Base-by-base conservation (phyloP, 495 filamentous ascomycete genomes). In the Annulohypoxylon maeteangense region DNA sequence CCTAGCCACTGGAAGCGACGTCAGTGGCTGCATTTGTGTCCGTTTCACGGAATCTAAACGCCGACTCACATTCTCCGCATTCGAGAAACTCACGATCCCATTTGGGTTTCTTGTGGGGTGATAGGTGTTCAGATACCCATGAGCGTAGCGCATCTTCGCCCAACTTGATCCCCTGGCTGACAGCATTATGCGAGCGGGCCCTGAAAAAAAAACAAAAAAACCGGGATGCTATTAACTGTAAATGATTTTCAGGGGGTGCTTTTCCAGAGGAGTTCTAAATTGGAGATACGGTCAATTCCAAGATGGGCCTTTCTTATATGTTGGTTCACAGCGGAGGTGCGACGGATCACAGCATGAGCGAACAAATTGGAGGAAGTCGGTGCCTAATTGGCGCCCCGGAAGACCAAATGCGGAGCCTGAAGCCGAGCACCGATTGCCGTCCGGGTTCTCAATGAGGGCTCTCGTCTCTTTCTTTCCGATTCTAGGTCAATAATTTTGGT, bases 31-130 rank as follows among this genome's bases (percentile, higher is more conserved):
- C 27, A 20, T 53, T 5, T 32, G 3, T 32, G 4, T 34, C 7
- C 10, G 27, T 31, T 11, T 5, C 31, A 16, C 10, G 16, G 6
- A 2, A 14, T 32, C 4, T 16, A 11, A 10, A n/a, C 27, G 20
- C 36, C 1, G 29, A 53, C 71, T 64, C 23, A 67, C 74, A 16
- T 76, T 76, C 55, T 76, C 74, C 1, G 74, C 74, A 61, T 68
- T 68, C 22, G 36, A 14, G n/a, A 76, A 74, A 25, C 67, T 69
- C 40, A 76, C 67, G 8, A 60, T 51, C 4, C 74, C 71, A 16
- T 66, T 56, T 3, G 74, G 74, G 31, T 76, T 76, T 14, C n/a
- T 65, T 7, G 22, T 29, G 3, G 74, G 57, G 25, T 76, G 62
- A 40, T 71, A 76, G 23, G 38, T 18, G 59, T 69, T 63, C 25